A percentile compares a stretch with the other conserved stretches of the same genome.
These are phyloP conservation scores for Mycena olivaceomarginata DNA, from an alignment of 768 basidiomycete genomes.

Conservation along the genomic window DNA sequence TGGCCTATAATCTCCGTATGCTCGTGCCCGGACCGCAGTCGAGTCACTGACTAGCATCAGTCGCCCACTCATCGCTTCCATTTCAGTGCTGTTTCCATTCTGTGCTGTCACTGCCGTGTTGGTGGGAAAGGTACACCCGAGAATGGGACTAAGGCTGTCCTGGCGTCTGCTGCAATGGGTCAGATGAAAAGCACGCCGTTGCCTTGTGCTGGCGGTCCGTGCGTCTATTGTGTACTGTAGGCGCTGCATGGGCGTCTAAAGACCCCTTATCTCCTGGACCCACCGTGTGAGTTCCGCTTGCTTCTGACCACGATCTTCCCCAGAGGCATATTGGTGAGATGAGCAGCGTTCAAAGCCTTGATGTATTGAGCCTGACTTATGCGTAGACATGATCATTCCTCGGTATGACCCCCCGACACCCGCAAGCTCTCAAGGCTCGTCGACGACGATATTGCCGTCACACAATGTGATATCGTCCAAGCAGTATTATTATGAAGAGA, in stretches of 20 bases:
- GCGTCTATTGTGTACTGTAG: not conserved
- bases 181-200: slow-evolving; percentile 20
- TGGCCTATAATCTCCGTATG: too few relatives aligned
- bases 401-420: slow-evolving; percentile 16
- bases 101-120: not conserved
- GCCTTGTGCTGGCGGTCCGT: not conserved
- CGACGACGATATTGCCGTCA: slow-evolving; percentile 29
- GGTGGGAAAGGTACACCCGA: slow-evolving; percentile 22
- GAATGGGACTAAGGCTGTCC: slow-evolving; percentile 21
- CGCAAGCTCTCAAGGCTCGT: slow-evolving; percentile 36
- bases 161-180: slow-evolving; percentile 1
- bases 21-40: too few relatives aligned
- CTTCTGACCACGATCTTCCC: slow-evolving; percentile 28
- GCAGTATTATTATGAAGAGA: not conserved
- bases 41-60: too few relatives aligned
- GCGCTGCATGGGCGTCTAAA: slow-evolving; percentile 18
- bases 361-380: not conserved
- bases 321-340: not conserved
- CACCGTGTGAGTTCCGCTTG: slow-evolving; percentile 18
- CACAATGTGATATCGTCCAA: slow-evolving; percentile 23
- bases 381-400: not conserved
- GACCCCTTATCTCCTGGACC: slow-evolving; percentile 31
- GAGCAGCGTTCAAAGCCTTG: not conserved
- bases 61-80: too few relatives aligned
- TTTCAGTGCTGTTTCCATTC: slow-evolving; percentile 24